Evolutionary conservation across 345 rosid species (phyloP).

Genomic region (Eutrema yunnanense): DNA sequence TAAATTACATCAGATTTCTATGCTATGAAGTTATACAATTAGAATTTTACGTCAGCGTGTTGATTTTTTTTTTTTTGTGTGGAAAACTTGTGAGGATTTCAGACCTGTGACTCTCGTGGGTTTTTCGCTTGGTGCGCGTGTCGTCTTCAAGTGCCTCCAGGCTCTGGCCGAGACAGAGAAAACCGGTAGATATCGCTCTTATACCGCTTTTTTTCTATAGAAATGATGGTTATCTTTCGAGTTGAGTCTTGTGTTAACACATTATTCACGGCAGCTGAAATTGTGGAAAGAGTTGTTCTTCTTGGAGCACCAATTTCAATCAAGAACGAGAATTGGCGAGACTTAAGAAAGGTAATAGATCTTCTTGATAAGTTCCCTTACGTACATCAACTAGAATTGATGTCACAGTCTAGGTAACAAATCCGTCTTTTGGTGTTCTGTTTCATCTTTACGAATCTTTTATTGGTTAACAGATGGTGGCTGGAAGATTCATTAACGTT

Average conservation of each 20-base stretch:
- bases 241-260: neutral
- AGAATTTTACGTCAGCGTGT: neutral
- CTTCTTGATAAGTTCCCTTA: neutral
- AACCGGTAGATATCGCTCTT: conserved; percentile 37
- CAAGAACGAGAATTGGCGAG: conserved; percentile 77
- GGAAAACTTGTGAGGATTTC: conserved; percentile 42
- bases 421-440: neutral
- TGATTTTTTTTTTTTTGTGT: neutral
- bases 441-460: neutral
- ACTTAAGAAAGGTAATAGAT: conserved; percentile 64
- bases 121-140: conserved; percentile 91
- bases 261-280: conserved; percentile 52
- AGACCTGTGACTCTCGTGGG: conserved; percentile 97
- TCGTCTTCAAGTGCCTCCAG: conserved; percentile 88
- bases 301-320: conserved; percentile 33
- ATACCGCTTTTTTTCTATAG: neutral
- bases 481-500: conserved; percentile 90
- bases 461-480: conserved; percentile 58
- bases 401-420: neutral
- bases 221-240: neutral
- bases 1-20: neutral
- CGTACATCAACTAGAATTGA: neutral
- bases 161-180: conserved; percentile 68
- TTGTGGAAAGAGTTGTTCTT: conserved; percentile 25
- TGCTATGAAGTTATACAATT: neutral